Evolutionary conservation across 495 filamentous ascomycete species (phyloP).

Genomic region (Penicillium ucsense): DNA sequence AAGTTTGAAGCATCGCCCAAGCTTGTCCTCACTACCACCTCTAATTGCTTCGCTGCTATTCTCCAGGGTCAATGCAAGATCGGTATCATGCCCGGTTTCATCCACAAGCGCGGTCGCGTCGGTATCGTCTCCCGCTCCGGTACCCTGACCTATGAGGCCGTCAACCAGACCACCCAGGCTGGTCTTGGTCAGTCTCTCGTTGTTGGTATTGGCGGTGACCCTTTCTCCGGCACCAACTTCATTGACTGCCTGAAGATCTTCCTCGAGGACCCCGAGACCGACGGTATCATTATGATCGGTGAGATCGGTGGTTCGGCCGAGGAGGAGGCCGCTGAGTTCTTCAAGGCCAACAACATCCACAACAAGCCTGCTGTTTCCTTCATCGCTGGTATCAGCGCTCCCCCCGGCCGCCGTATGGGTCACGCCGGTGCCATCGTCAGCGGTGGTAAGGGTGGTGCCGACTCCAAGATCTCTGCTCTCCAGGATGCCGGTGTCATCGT

Average conservation of each 20-base stretch:
- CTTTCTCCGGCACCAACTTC: slow-evolving; percentile 98
- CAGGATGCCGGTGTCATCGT: slow-evolving; percentile 91
- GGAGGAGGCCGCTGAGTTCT: slow-evolving; percentile 94
- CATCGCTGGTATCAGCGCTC: slow-evolving; percentile 96
- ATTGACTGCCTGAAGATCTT: slow-evolving; percentile 98
- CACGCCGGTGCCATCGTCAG: slow-evolving; percentile 97
- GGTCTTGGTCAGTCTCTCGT: slow-evolving; percentile 96
- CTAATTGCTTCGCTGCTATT: slow-evolving; percentile 1
- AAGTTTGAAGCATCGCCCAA: slow-evolving; percentile 17
- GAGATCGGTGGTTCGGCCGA: slow-evolving; percentile 97
- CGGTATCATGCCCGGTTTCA: slow-evolving; percentile 99
- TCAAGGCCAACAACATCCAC: slow-evolving; percentile 78
- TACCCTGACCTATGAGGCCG: slow-evolving; percentile 97
- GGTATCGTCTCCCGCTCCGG: slow-evolving; percentile 98
- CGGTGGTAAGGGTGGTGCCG: slow-evolving; percentile 92
- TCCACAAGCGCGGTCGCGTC: slow-evolving; percentile 98
- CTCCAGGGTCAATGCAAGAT: slow-evolving; percentile 95
- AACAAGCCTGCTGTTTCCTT: slow-evolving; percentile 97
- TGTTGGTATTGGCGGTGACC: slow-evolving; percentile 96
- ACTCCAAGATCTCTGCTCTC: slow-evolving; percentile 93
- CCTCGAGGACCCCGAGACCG: slow-evolving; percentile 90
- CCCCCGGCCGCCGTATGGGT: slow-evolving; percentile 93
- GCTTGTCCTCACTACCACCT: slow-evolving; percentile 2
- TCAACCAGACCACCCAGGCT: slow-evolving; percentile 97
- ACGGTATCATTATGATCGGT: slow-evolving; percentile 99